These are phyloP conservation scores for Pseudocercospora cruenta DNA, from an alignment of 2,329 filamentous ascomycete genomes.

Conservation along the genomic window DNA sequence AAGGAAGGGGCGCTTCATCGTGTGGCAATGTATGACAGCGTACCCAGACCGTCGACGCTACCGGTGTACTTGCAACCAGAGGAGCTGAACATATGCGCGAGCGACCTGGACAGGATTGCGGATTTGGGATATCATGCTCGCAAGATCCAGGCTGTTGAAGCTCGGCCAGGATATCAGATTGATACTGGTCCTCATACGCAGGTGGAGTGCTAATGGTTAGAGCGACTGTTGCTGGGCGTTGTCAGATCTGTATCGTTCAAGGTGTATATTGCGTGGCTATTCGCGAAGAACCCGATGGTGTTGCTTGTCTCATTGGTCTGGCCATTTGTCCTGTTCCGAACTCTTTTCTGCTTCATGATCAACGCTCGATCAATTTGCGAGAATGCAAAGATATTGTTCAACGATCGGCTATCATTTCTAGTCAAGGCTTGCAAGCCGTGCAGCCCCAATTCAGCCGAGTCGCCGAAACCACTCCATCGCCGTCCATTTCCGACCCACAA, in stretches of 20 bases:
- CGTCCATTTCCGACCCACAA: neutral
- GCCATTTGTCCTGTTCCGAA: too few species aligned
- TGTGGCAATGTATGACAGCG: neutral
- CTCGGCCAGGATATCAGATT: neutral
- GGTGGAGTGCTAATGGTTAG: neutral
- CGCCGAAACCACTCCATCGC: neutral
- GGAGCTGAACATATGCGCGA: neutral
- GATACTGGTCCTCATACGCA: neutral
- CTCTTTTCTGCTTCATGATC: too few species aligned
- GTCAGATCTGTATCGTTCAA: neutral
- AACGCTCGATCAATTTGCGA: too few species aligned
- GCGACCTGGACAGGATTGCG: neutral
- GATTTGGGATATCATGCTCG: neutral
- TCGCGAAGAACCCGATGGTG: neutral
- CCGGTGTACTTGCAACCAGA: neutral
- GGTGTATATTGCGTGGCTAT: neutral
- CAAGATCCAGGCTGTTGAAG: neutral
- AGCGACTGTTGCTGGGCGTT: neutral
- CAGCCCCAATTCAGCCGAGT: neutral
- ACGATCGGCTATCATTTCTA: too few species aligned
- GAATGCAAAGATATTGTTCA: too few species aligned
- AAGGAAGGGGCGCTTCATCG: neutral
- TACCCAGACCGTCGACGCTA: neutral
- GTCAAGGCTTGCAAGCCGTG: too few species aligned
- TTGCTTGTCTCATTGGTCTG: too few species aligned